phyloP scores from a whole-genome alignment of 257 asterid species.

The Solanum tarijense region DNA sequence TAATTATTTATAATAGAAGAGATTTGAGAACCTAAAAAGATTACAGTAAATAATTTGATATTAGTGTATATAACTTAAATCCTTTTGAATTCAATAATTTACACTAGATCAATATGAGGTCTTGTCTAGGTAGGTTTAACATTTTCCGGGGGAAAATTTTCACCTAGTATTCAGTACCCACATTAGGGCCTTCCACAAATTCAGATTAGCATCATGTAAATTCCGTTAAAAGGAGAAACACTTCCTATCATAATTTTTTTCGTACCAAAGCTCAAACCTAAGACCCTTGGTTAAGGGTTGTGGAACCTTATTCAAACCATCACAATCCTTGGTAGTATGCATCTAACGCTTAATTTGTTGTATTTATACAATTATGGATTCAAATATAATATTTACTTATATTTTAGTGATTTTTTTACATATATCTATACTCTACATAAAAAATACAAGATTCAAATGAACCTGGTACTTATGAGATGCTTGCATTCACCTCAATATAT shows the following conservation, averaged over 20 bases:
- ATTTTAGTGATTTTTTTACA: not conserved
- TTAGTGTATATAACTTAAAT: not conserved
- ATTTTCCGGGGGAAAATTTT: not conserved
- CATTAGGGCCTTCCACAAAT: not conserved
- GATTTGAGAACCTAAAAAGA: not conserved
- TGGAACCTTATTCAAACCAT: not conserved
- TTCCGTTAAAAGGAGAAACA: not conserved
- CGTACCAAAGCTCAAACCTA: not conserved
- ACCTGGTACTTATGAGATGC: not conserved
- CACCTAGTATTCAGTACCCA: not conserved
- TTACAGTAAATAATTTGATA: not conserved
- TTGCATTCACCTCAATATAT: not conserved
- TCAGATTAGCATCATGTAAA: not conserved
- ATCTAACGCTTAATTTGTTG: not conserved
- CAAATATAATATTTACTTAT: not conserved
- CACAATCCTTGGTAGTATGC: not conserved
- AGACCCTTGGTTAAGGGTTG: not conserved
- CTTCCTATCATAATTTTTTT: not conserved
- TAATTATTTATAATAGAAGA: not conserved
- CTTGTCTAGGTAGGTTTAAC: too few species aligned
- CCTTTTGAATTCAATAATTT: too few species aligned
- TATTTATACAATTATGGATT: not conserved
- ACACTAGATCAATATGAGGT: too few species aligned
- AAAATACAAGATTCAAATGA: not conserved
- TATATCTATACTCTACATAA: not conserved